Conservation (phyloP, 208 protist genomes). For the Leishmania arabica region DNA sequence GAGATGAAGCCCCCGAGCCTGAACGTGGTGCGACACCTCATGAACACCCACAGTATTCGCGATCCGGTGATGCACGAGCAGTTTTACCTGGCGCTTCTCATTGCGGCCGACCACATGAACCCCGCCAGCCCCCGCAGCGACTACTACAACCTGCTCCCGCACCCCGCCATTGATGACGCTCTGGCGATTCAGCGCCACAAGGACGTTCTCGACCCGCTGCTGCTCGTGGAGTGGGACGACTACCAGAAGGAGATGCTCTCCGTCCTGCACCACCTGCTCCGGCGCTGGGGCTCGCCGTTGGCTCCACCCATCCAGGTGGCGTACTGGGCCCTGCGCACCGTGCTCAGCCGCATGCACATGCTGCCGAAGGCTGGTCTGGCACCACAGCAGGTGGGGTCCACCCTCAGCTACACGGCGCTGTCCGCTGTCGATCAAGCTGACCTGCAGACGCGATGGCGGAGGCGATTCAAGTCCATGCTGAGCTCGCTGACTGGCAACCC, state of each 20-base stretch:
- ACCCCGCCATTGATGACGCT: constrained; percentile 73
- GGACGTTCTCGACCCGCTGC: constrained; percentile 60
- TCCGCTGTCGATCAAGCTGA: constrained; percentile 57
- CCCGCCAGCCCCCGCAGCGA: constrained; percentile 35
- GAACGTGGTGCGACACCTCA: constrained; percentile 48
- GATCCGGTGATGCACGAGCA: constrained; percentile 79
- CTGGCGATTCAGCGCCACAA: constrained; percentile 67
- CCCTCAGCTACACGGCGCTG: constrained; percentile 64
- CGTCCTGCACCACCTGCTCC: constrained; percentile 47
- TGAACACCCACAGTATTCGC: constrained; percentile 59
- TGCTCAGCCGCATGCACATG: constrained; percentile 75
- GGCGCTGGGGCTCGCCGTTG: constrained; percentile 40
- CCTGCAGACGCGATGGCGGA: constrained; percentile 41
- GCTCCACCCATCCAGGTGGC: constrained; percentile 65
- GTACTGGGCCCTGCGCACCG: constrained; percentile 83
- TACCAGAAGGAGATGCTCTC: constrained; percentile 76
- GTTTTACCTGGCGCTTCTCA: constrained; percentile 65
- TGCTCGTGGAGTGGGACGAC: constrained; percentile 85
- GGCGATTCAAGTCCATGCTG: constrained; percentile 38
- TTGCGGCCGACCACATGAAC: constrained; percentile 66
- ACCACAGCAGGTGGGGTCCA: constrained; percentile 54
- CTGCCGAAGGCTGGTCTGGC: constrained; percentile 57
- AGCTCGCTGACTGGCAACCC: constrained; percentile 45
- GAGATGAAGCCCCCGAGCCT: constrained; percentile 43
- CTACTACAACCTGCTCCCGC: constrained; percentile 73